Percentiles rank a stretch among this genome's conserved stretches.
Evolutionary conservation across 148 eudicot species (phyloP).

Genomic region (Simmondsia chinensis): DNA sequence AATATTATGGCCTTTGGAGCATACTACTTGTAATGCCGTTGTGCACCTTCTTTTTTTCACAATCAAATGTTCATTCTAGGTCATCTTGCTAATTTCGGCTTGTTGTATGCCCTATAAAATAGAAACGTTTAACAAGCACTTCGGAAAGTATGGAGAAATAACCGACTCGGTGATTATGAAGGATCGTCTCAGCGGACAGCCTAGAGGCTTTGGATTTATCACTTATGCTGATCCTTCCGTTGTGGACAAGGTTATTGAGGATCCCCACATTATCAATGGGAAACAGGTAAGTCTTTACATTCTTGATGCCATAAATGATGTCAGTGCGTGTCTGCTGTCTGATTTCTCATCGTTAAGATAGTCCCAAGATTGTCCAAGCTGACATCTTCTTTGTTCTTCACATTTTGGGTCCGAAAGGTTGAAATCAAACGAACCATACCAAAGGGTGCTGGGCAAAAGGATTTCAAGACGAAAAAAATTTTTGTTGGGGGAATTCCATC

Average conservation of each 20-base stretch:
- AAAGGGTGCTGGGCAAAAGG: conserved; percentile 59
- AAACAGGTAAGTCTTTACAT: conserved; percentile 38
- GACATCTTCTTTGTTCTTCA: too few species aligned
- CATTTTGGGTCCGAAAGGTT: conserved; percentile 29
- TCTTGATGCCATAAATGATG: background rate
- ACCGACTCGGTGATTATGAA: conserved; percentile 71
- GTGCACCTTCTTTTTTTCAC: background rate
- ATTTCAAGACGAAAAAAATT: conserved; percentile 61
- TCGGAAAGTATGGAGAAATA: conserved; percentile 71
- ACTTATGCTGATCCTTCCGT: conserved; percentile 65
- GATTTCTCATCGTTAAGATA: too few species aligned
- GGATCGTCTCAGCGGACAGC: conserved; percentile 49
- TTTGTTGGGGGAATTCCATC: conserved; percentile 81
- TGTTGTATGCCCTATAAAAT: background rate
- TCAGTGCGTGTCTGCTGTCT: background rate
- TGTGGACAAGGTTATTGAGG: conserved; percentile 67
- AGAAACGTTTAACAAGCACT: conserved; percentile 54
- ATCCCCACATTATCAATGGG: conserved; percentile 62
- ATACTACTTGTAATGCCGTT: too few species aligned
- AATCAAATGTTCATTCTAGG: too few species aligned
- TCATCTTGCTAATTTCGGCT: background rate
- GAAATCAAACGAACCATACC: conserved; percentile 83
- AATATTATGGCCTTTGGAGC: too few species aligned
- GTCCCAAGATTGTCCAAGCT: too few species aligned
- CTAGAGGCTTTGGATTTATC: conserved; percentile 72